Base-by-base conservation (phyloP, 192 early-diverging fungal genomes). In the Podila epicladia region DNA sequence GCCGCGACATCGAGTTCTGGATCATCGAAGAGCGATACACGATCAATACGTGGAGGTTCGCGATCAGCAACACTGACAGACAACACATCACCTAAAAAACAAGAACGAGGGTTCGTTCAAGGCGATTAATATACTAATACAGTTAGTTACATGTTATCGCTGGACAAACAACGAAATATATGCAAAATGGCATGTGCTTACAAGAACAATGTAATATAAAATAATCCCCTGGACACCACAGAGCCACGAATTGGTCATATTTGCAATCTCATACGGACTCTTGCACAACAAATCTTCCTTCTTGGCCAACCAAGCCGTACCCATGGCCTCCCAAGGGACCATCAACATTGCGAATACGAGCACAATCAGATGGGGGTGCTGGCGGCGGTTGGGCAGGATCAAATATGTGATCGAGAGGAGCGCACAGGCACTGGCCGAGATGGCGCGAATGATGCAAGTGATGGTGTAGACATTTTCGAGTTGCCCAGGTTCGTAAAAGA, bases 241-340 rank as follows among this genome's bases (percentile, higher is more conserved):
- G 22, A 78, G 26, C 75, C 75, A 71, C 1, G 75, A 78, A 24
- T 71, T 78, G 26, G 69, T n/a, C 75, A 78, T 78, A 6, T 15
- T 62, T 0, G 75, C 26, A 53, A 62, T 60, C 59, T 78, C 75
- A 31, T 71, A 71, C 1, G 28, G 28, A 41, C 37, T 67, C 58
- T 71, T 67, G 69, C 75, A 78, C 64, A 78, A 28, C 28, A 78
- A 38, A 35, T 71, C 37, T 13, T 65, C 64, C n/a, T 28, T 49
- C 38, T 71, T 71, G 24, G 61, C 51, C 17, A 78, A 32, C 75
- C 75, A 78, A 0, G 49, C 59, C 0, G 75, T 71, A 0, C 69
- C 68, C 0, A 78, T 3, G 0, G 58, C 75, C 48, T 71, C 68
- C 75, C 63, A 71, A 2, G 59, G 64, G 9, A 67, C 63, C 58